A percentile compares a stretch with the other conserved stretches of the same genome.
phyloP scores from a whole-genome alignment of 2,329 filamentous ascomycete genomes.

The Cercospora zeina region DNA sequence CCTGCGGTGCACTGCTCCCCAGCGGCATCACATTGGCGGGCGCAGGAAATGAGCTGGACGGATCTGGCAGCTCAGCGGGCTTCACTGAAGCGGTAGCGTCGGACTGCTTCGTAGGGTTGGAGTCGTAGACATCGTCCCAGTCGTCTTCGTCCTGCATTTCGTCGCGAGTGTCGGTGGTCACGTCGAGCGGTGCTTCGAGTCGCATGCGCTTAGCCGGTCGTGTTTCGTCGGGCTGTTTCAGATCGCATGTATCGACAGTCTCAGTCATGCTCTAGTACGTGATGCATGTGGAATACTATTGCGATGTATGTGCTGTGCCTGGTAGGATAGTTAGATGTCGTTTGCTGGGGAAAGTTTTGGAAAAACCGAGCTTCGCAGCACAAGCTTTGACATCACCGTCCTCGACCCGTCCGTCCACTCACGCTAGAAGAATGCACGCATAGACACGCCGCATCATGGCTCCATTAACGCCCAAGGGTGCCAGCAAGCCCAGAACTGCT shows the following conservation, averaged over 20 bases:
- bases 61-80: background rate
- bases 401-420: background rate
- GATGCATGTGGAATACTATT: background rate
- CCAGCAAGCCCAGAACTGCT: slow-evolving; percentile 13
- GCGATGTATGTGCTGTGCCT: slow-evolving; percentile 34
- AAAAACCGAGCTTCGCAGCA: background rate
- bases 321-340: slow-evolving; percentile 40
- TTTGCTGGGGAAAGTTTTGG: background rate
- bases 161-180: slow-evolving; percentile 35
- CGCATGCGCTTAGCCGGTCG: slow-evolving; percentile 46
- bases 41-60: background rate
- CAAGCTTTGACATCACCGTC: slow-evolving; percentile 14
- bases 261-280: slow-evolving; percentile 15
- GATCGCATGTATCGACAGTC: background rate
- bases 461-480: slow-evolving; percentile 8
- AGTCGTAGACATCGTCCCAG: slow-evolving; percentile 39
- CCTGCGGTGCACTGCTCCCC: background rate
- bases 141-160: slow-evolving; percentile 39
- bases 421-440: background rate
- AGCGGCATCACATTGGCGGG: background rate
- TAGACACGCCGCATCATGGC: slow-evolving; percentile 17
- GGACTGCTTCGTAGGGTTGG: background rate
- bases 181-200: slow-evolving; percentile 43
- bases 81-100: background rate
- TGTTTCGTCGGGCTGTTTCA: slow-evolving; percentile 31